These are phyloP conservation scores for Castanea mollissima DNA, from an alignment of 306 rosid species.

Conservation along the genomic window DNA sequence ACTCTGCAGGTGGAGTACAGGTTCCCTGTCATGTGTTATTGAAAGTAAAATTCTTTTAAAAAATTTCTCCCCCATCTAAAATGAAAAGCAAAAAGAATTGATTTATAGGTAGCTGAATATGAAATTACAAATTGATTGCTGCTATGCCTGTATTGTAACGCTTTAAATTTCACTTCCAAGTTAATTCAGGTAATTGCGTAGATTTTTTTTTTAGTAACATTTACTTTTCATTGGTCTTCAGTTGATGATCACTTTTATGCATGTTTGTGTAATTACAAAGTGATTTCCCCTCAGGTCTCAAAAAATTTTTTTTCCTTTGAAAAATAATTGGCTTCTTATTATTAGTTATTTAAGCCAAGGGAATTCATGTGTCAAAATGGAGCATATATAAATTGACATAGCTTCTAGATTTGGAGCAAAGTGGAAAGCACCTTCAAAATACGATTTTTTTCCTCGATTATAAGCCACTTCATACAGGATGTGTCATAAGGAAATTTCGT, in stretches of 20 bases:
- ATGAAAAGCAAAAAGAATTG: constrained; percentile 5
- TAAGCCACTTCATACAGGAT: too few relatives aligned
- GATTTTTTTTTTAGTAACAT: background rate
- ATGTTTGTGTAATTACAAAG: background rate
- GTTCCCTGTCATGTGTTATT: constrained; percentile 37
- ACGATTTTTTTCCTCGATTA: background rate
- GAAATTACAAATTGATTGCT: background rate
- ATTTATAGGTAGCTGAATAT: background rate
- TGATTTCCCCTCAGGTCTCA: background rate
- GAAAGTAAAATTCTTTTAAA: constrained; percentile 24
- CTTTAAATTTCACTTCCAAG: background rate
- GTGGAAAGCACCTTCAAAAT: background rate
- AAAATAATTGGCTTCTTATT: background rate
- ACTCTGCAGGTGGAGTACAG: constrained; percentile 45
- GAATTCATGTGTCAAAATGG: background rate
- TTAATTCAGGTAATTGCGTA: background rate
- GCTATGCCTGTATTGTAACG: background rate
- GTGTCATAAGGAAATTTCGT: too few relatives aligned
- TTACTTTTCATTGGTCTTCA: background rate
- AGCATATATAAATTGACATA: background rate
- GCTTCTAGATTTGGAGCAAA: too few relatives aligned
- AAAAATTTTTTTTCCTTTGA: background rate
- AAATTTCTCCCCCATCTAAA: background rate
- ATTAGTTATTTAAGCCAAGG: background rate
- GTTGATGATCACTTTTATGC: background rate